Evolutionary conservation across 1,139 yeast genomes (phyloP).

Genomic region (Yamadazyma atlantica): DNA sequence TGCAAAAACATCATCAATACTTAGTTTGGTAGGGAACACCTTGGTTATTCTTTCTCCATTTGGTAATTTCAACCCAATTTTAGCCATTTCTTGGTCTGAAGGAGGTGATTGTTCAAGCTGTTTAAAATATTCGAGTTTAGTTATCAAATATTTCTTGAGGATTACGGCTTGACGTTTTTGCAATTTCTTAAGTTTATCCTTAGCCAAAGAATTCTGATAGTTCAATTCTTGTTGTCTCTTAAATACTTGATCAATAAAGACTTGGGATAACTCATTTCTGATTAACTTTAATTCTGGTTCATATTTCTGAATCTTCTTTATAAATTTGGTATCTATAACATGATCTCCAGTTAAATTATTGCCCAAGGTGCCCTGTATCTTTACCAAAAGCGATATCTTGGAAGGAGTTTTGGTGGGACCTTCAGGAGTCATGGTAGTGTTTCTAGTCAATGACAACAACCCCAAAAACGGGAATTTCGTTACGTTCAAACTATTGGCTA

Average conservation of each 20-base stretch:
- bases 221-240: conserved; percentile 78
- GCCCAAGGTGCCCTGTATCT: conserved; percentile 61
- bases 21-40: conserved; percentile 44
- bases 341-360: conserved; percentile 20
- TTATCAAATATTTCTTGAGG: conserved; percentile 34
- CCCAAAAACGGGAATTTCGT: conserved; percentile 83
- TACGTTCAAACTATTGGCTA: conserved; percentile 72
- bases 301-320: conserved; percentile 50
- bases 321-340: conserved; percentile 39
- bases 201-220: conserved; percentile 65
- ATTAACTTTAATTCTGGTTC: conserved; percentile 60
- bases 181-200: conserved; percentile 45
- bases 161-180: conserved; percentile 24
- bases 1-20: conserved; percentile 58
- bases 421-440: conserved; percentile 56
- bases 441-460: conserved; percentile 55
- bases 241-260: conserved; percentile 58
- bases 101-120: conserved; percentile 18
- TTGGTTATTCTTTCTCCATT: conserved; percentile 51
- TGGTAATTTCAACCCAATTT: conserved; percentile 59
- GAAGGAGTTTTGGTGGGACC: conserved; percentile 56
- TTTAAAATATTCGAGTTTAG: conserved; percentile 49
- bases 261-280: conserved; percentile 61
- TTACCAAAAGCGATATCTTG: conserved; percentile 59
- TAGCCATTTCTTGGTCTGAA: conserved; percentile 32